phyloP scores from a whole-genome alignment of 345 rosid genomes.

The Moricandia moricandioides region DNA sequence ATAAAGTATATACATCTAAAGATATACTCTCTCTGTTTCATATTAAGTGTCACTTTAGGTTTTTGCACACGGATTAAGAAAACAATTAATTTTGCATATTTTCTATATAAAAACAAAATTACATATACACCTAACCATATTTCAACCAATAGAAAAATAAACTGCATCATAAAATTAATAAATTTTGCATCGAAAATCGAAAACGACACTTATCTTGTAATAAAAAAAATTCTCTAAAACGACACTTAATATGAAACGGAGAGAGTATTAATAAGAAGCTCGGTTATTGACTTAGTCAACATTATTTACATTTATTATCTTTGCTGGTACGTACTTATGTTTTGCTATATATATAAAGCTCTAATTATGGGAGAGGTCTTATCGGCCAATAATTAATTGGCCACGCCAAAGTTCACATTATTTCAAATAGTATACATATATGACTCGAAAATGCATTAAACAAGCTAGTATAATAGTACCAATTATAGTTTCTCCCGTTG shows the following conservation, averaged over 20 bases:
- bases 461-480: background rate
- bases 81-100: too few relatives aligned
- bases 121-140: too few relatives aligned
- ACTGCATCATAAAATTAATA: too few relatives aligned
- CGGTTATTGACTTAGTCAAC: slow-evolving; percentile 10
- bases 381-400: slow-evolving; percentile 23
- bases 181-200: too few relatives aligned
- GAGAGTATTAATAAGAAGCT: background rate
- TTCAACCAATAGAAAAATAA: too few relatives aligned
- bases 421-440: background rate
- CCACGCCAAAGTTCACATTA: background rate
- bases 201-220: too few relatives aligned
- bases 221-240: too few relatives aligned
- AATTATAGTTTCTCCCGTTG: background rate
- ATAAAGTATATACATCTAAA: background rate
- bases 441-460: background rate
- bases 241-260: too few relatives aligned
- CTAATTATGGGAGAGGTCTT: slow-evolving; percentile 33
- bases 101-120: too few relatives aligned
- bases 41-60: too few relatives aligned
- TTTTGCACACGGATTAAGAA: too few relatives aligned
- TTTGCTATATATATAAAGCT: background rate
- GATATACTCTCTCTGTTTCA: too few relatives aligned
- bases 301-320: slow-evolving; percentile 3
- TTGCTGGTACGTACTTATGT: slow-evolving; percentile 11